Evolutionary conservation across 2,329 filamentous ascomycete species (phyloP).

Genomic region (Fusarium sp.): DNA sequence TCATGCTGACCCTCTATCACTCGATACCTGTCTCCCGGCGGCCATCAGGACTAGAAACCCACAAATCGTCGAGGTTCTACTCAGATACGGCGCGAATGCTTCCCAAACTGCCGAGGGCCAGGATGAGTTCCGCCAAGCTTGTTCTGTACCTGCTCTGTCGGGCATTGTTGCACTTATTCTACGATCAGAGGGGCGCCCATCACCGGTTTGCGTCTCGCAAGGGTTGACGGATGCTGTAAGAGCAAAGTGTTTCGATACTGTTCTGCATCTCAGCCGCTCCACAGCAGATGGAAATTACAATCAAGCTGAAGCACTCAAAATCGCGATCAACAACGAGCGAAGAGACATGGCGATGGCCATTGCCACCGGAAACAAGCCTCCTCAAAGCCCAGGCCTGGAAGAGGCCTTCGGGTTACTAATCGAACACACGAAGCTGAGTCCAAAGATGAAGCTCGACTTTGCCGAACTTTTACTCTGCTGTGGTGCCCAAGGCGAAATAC

Average conservation of each 20-base stretch:
- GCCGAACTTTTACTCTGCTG: constrained; percentile 69
- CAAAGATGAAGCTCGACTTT: constrained; percentile 63
- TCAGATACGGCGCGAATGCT: constrained; percentile 64
- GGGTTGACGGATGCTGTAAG: constrained; percentile 64
- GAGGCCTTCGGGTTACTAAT: constrained; percentile 64
- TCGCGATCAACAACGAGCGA: constrained; percentile 61
- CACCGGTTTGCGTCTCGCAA: constrained; percentile 58
- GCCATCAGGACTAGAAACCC: constrained; percentile 60
- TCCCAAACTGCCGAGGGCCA: constrained; percentile 62
- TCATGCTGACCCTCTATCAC: constrained; percentile 62
- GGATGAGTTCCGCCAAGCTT: constrained; percentile 66
- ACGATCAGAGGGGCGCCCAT: constrained; percentile 61
- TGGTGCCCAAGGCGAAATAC: constrained; percentile 64
- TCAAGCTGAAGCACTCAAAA: constrained; percentile 63
- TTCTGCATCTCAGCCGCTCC: constrained; percentile 63
- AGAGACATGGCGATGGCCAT: constrained; percentile 68
- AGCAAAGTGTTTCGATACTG: constrained; percentile 63
- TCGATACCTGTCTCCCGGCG: constrained; percentile 62
- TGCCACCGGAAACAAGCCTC: constrained; percentile 64
- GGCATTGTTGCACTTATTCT: constrained; percentile 62
- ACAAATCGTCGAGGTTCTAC: constrained; percentile 59
- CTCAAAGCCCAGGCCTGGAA: constrained; percentile 60
- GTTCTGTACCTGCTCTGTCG: constrained; percentile 58
- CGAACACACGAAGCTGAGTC: constrained; percentile 58
- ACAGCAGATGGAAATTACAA: constrained; percentile 66